A percentile compares a stretch with the other conserved stretches of the same genome.
These are phyloP conservation scores for Tolypocladium capitatum DNA, from an alignment of 2,329 filamentous ascomycete species.

Conservation along the genomic window DNA sequence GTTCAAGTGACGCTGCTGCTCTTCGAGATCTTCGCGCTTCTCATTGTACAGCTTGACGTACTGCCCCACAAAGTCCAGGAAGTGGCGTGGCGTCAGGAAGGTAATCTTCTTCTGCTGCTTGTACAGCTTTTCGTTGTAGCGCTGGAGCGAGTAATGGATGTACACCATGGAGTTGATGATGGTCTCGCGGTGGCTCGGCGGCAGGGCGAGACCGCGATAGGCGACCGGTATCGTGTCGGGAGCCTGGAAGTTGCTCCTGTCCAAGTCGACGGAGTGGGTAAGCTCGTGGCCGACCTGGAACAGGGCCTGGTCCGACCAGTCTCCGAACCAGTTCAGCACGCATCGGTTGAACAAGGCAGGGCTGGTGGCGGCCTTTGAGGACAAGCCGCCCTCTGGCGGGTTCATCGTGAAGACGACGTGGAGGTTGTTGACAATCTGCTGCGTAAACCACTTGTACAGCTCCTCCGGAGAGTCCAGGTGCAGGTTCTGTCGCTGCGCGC, in stretches of 20 bases:
- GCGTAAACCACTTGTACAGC: constrained; percentile 99
- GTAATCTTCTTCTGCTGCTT: constrained; percentile 89
- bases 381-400: constrained; percentile 85
- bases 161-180: constrained; percentile 98
- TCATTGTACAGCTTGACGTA: constrained; percentile 97
- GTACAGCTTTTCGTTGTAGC: constrained; percentile 75
- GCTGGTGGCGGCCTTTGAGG: constrained; percentile 93
- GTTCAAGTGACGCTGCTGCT: constrained; percentile 96
- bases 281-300: constrained; percentile 96
- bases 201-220: constrained; percentile 72
- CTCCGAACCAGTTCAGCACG: constrained; percentile 98
- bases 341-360: constrained; percentile 98
- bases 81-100: constrained; percentile 90
- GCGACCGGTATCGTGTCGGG: constrained; percentile 89
- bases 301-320: constrained; percentile 97
- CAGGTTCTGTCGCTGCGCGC: constrained; percentile 87
- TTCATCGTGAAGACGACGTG: constrained; percentile 99
- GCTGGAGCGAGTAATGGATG: constrained; percentile 87
- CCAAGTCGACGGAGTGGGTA: constrained; percentile 90
- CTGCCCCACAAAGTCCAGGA: constrained; percentile 94
- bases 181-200: constrained; percentile 79
- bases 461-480: constrained; percentile 96
- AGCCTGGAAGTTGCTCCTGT: constrained; percentile 70
- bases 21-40: constrained; percentile 95
- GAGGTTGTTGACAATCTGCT: constrained; percentile 96